These are phyloP conservation scores for Scutellaria minor DNA, from an alignment of 257 asterid genomes.

Conservation along the genomic window DNA sequence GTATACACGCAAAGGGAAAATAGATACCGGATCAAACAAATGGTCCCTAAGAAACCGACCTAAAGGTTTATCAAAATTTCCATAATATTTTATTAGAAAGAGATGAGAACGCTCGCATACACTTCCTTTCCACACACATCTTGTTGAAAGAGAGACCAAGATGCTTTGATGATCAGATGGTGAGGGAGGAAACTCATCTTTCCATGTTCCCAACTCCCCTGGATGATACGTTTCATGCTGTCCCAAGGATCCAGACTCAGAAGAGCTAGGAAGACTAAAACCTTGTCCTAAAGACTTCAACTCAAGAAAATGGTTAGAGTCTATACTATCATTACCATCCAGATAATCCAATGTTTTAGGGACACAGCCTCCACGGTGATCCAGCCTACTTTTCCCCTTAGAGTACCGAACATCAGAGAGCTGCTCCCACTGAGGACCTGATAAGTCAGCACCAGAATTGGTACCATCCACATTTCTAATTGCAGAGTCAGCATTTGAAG, in stretches of 20 bases:
- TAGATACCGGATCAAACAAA: conserved; percentile 70
- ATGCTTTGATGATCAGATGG: conserved; percentile 79
- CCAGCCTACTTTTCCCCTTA: conserved; percentile 36
- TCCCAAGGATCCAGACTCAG: conserved; percentile 34
- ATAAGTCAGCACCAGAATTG: conserved; percentile 30
- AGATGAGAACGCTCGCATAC: conserved; percentile 86
- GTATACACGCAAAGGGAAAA: conserved; percentile 18
- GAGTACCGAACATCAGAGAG: conserved; percentile 42
- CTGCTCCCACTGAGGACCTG: conserved; percentile 43
- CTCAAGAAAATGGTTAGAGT: conserved; percentile 29
- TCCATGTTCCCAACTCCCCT: conserved; percentile 44
- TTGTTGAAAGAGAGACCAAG: conserved; percentile 74
- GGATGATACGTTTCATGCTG: conserved; percentile 39
- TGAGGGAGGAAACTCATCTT: conserved; percentile 67
- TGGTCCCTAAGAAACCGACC: conserved; percentile 71
- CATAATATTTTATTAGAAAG: conserved; percentile 73
- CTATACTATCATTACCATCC: conserved; percentile 35
- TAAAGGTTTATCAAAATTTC: conserved; percentile 74
- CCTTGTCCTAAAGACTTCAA: conserved; percentile 39
- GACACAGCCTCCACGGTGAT: conserved; percentile 31
- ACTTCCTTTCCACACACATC: conserved; percentile 70
- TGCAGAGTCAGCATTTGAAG: conserved; percentile 40
- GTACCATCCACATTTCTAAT: conserved; percentile 29
- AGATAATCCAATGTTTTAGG: conserved; percentile 33
- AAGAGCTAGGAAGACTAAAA: conserved; percentile 32